Percentiles rank a stretch among this genome's conserved stretches.
These are phyloP conservation scores for Aspergillus ibericus DNA, from an alignment of 2,329 filamentous ascomycete species.

Conservation along the genomic window DNA sequence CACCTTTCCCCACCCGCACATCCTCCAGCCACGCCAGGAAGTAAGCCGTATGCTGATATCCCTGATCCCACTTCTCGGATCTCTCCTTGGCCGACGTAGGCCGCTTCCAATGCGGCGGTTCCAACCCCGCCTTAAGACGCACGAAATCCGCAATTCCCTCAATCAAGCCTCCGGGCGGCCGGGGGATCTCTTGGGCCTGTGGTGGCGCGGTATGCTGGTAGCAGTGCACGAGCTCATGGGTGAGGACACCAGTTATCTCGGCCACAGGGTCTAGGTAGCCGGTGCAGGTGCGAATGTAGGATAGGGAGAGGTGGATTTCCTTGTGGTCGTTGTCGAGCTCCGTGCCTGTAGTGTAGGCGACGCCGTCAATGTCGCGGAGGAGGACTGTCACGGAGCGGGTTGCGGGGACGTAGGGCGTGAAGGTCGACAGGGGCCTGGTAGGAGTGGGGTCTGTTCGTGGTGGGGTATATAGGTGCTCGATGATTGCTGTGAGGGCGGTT, in stretches of 20 bases:
- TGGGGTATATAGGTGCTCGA: slow-evolving; percentile 67
- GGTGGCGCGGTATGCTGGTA: slow-evolving; percentile 74
- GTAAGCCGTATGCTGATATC: slow-evolving; percentile 88
- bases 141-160: slow-evolving; percentile 96
- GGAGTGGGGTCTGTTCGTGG: background rate
- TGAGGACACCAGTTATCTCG: slow-evolving; percentile 80
- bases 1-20: slow-evolving; percentile 65
- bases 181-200: slow-evolving; percentile 22
- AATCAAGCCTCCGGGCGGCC: slow-evolving; percentile 70
- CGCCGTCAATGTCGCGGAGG: slow-evolving; percentile 74
- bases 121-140: slow-evolving; percentile 68
- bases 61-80: slow-evolving; percentile 74
- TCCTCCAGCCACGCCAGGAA: slow-evolving; percentile 84
- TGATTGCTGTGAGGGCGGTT: slow-evolving; percentile 65
- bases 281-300: slow-evolving; percentile 60
- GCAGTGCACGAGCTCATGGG: slow-evolving; percentile 93
- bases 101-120: slow-evolving; percentile 79
- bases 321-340: slow-evolving; percentile 85
- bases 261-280: slow-evolving; percentile 30
- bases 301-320: slow-evolving; percentile 82
- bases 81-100: slow-evolving; percentile 47
- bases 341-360: slow-evolving; percentile 82
- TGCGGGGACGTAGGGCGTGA: slow-evolving; percentile 50
- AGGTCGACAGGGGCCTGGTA: slow-evolving; percentile 16
- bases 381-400: slow-evolving; percentile 85